Evolutionary conservation across 805 yeast species (phyloP), one percentile per base, ranked within the genome.

Genomic region (Komagataella populi): DNA sequence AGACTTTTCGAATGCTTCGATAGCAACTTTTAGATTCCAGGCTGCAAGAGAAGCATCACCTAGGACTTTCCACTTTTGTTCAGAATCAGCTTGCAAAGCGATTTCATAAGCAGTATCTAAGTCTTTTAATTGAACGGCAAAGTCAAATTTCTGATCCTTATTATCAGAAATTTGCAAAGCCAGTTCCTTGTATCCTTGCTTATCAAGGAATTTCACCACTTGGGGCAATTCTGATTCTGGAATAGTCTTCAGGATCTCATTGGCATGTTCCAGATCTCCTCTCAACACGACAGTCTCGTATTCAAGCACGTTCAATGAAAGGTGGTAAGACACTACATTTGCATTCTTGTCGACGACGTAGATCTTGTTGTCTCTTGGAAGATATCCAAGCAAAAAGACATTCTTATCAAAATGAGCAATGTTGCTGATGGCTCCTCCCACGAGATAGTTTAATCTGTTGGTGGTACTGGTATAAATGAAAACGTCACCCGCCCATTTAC

Each of bases 401-500:
- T 85, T 80, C 65, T 83, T 87, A 63, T 93, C 96, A 62, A 85
- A 90, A 71, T 93, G 98, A 43, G 91, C 89, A 67, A 93, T 78
- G 63, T 89, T 93, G 66, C 88, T 87, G 22, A 86, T 81, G 62
- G 89, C 87, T 45, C 95, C 95, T 60, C 99, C 99, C 54, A 93
- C 98, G 55, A 89, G 78, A 66, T 93, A 93, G 69, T 90, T 91
- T 63, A 93, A 75, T 67, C 98, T 81, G 70, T 89, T 87, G 22
- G 95, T 75, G 17, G 81, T 62, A 2, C 97, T 88, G 14, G 97
- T 87, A 71, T 84, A 93, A 51, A 93, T 80, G 65, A 91, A 90
- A 48, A 93, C 97, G 70, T 93, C 98, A 57, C 98, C 99, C 60
- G 90, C 89, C 89, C 97, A 93, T 66, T 83, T 84, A 61, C 97